A percentile compares a stretch with the other conserved stretches of the same genome.
Evolutionary conservation across 768 basidiomycete genomes (phyloP).

Genomic region (Lactifluus pinguis): DNA sequence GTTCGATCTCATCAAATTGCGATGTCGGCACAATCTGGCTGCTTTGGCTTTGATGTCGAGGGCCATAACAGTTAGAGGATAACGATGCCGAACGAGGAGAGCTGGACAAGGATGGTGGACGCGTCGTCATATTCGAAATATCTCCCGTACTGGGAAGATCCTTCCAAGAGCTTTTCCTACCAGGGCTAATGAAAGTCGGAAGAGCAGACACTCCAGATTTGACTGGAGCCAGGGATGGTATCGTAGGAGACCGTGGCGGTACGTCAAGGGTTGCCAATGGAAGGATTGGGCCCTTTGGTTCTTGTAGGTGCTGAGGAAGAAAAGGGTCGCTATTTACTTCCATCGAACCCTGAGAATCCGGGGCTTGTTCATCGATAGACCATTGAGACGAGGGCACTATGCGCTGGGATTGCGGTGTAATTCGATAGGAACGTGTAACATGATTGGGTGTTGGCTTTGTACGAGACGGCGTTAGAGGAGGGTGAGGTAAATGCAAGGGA

Average conservation of each 20-base stretch:
- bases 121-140: not conserved
- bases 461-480: constrained; percentile 5
- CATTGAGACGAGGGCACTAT: constrained; percentile 15
- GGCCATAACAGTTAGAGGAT: not conserved
- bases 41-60: not conserved
- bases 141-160: not conserved
- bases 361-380: constrained; percentile 1
- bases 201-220: not conserved
- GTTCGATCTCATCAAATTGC: constrained; percentile 12
- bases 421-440: not conserved
- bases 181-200: not conserved
- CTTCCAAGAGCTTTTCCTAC: not conserved
- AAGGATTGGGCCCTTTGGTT: not conserved
- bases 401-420: constrained; percentile 13
- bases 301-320: not conserved
- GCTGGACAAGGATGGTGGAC: not conserved
- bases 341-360: not conserved
- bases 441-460: not conserved
- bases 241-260: not conserved
- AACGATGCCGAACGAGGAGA: not conserved
- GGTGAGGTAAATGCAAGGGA: not conserved
- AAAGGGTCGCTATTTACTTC: not conserved
- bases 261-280: not conserved
- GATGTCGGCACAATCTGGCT: constrained; percentile 13
- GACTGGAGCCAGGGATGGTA: not conserved